Percentiles rank a stretch among this genome's conserved stretches.
Evolutionary conservation across 371 early-diverging fungal species (phyloP).

Genomic region (Coemansia sp.): DNA sequence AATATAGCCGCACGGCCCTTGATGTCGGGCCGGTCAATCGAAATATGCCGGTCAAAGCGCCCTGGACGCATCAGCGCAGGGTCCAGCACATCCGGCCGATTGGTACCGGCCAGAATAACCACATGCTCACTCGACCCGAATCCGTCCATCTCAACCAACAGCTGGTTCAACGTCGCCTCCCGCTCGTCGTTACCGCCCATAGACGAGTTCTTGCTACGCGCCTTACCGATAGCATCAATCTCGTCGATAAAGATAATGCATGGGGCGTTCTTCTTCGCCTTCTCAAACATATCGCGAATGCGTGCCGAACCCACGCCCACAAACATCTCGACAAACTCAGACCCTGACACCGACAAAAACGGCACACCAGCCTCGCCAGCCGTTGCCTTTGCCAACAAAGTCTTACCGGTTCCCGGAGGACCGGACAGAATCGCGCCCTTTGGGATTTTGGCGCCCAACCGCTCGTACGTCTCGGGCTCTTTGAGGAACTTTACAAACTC

Average conservation of each 20-base stretch:
- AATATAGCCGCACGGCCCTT: conserved; percentile 93
- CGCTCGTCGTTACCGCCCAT: conserved; percentile 95
- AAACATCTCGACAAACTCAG: conserved; percentile 99
- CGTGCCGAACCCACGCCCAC: conserved; percentile 99
- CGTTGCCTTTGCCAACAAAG: conserved; percentile 97
- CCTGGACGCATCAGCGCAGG: conserved; percentile 97
- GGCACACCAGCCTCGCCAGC: conserved; percentile 98
- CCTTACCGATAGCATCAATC: conserved; percentile 99
- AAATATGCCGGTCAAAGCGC: conserved; percentile 97
- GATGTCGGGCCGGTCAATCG: conserved; percentile 95
- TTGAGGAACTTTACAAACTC: conserved; percentile 99
- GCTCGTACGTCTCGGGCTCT: conserved; percentile 94
- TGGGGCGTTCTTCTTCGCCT: conserved; percentile 95
- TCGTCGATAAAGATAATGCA: conserved; percentile 99
- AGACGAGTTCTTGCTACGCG: conserved; percentile 88
- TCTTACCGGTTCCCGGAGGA: conserved; percentile 99
- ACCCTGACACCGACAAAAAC: conserved; percentile 97
- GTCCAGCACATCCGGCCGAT: conserved; percentile 97
- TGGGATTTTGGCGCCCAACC: conserved; percentile 98
- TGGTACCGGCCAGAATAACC: conserved; percentile 98
- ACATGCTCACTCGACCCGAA: conserved; percentile 79
- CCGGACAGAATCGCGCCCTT: conserved; percentile 99
- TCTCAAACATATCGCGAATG: conserved; percentile 95
- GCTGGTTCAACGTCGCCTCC: conserved; percentile 95
- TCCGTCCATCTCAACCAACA: conserved; percentile 99